Percentiles rank a stretch among this genome's conserved stretches.
These are phyloP conservation scores for Aspergillus proliferans DNA, from an alignment of 2,329 filamentous ascomycete species.

Conservation along the genomic window DNA sequence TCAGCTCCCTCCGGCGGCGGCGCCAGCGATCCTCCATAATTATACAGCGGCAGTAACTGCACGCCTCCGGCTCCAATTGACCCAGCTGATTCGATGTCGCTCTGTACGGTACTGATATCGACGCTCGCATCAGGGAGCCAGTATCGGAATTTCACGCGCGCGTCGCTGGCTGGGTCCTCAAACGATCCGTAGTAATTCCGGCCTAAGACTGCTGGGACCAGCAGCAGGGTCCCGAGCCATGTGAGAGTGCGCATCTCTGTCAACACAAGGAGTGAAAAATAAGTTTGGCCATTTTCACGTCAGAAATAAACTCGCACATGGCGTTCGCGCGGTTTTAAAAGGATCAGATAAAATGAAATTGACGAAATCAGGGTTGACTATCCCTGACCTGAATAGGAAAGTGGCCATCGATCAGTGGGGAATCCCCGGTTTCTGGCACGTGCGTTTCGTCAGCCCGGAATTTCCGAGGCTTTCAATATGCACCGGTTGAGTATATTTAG, in stretches of 20 bases:
- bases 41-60: constrained; percentile 36
- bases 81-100: constrained; percentile 27
- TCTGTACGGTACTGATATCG: constrained; percentile 18
- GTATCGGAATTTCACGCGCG: constrained; percentile 31
- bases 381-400: neutral
- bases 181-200: constrained; percentile 8
- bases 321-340: no score
- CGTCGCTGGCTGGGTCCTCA: constrained; percentile 20
- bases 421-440: neutral
- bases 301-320: no score
- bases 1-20: constrained; percentile 16
- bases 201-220: neutral
- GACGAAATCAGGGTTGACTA: no score
- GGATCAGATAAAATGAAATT: no score
- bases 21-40: constrained; percentile 24
- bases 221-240: neutral
- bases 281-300: neutral
- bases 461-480: neutral
- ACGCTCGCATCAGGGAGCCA: constrained; percentile 37
- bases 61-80: constrained; percentile 33
- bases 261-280: neutral
- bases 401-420: neutral
- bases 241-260: neutral
- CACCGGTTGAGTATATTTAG: neutral
- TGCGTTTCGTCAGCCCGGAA: neutral